Percentiles rank a stretch among this genome's conserved stretches.
Conservation (phyloP, 1,284 basidiomycete genomes). For the Stygiomarasmius scandens region DNA sequence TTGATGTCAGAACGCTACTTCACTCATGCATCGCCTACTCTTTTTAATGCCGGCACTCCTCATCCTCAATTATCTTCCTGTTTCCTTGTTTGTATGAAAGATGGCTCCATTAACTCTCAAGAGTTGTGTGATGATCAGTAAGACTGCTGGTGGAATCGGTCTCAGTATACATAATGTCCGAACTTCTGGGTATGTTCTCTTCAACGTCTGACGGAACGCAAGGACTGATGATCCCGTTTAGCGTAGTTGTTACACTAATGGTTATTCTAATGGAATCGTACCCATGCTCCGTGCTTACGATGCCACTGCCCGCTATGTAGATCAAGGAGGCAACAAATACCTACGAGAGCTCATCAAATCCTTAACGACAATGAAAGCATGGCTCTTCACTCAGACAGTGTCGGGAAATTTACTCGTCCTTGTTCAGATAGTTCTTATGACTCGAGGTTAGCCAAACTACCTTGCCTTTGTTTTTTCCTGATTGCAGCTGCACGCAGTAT, state of each 20-base stretch:
- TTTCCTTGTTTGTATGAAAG: slow-evolving; percentile 98
- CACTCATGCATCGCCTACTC: slow-evolving; percentile 96
- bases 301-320: slow-evolving; percentile 97
- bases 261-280: slow-evolving; percentile 97
- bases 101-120: slow-evolving; percentile 99
- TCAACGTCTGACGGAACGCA: slow-evolving; percentile 14
- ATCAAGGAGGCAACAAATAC: slow-evolving; percentile 99
- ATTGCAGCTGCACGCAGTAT: not conserved
- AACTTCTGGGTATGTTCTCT: slow-evolving; percentile 76
- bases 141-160: slow-evolving; percentile 98
- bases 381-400: not conserved
- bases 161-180: slow-evolving; percentile 96
- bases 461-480: not conserved
- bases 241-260: slow-evolving; percentile 93
- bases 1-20: slow-evolving; percentile 97
- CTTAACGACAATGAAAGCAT: not conserved
- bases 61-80: slow-evolving; percentile 95
- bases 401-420: not conserved
- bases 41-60: slow-evolving; percentile 98
- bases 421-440: not conserved
- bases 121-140: slow-evolving; percentile 98
- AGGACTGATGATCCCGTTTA: slow-evolving; percentile 8
- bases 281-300: slow-evolving; percentile 99
- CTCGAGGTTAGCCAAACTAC: slow-evolving; percentile 1
- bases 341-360: slow-evolving; percentile 51